Evolutionary conservation across 768 basidiomycete genomes (phyloP), one percentile per base, ranked within the genome.

Genomic region (Mrakia gelida): DNA sequence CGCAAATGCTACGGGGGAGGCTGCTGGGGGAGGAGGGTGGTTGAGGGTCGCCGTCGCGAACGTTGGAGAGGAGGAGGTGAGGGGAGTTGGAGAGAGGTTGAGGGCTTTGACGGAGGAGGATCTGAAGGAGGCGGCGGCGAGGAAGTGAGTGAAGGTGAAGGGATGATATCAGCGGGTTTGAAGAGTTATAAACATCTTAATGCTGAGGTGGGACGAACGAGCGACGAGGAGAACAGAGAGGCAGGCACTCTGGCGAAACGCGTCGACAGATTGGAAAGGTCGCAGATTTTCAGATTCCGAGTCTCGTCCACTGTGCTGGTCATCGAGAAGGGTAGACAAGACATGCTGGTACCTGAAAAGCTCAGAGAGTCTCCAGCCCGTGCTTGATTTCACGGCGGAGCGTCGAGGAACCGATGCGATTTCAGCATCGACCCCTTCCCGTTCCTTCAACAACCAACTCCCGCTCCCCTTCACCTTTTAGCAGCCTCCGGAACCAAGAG

Each of bases 21-120:
- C 72, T 63, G 82, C 82, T 56, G 88, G 87, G 10, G 86, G 86
- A 81, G 88, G 89, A 56, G 84, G 87, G 75, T 93, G 91, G 91
- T 85, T 93, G 43, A 87, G 92, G 75, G 91, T 94, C 83, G 92
- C 91, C 15, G 90, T 93, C 4, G 91, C 92, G 18, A 94, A 92
- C 83, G 88, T 92, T n/a, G 87, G 87, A 62, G 91, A 92, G 72
- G 89, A 88, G 18, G 80, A 80, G 10, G 79, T 85, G 2, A 61
- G 80, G 30, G 73, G 79, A 71, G 79, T 84, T 16, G 83, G 82
- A 71, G 81, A 80, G 13, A 74, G 85, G 56, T 67, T 85, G 75
- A 73, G 73, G 75, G 43, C 70, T 71, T 77, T 84, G 79, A 83
- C 34, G 45, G 21, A 2, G 54, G 73, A 49, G 32, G 78, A 79